Conservation (phyloP, 208 protist species). For the Trypanosoma lewisi region DNA sequence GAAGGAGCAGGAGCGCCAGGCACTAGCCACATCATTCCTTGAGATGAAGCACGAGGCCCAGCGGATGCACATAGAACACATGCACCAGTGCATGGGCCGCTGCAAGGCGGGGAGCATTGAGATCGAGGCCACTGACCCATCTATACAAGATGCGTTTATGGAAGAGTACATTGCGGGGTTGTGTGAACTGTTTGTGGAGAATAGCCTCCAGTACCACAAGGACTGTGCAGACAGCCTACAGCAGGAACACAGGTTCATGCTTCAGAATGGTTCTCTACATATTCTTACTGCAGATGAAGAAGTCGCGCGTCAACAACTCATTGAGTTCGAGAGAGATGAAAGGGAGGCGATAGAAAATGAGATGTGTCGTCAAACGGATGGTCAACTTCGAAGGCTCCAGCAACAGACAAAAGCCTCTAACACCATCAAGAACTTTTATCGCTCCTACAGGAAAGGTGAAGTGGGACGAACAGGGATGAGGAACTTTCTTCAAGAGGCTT, state of each 20-base stretch:
- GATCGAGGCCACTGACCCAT: constrained; percentile 10
- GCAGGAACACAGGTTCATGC: background rate
- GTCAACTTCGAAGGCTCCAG: constrained; percentile 8
- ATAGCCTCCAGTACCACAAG: background rate
- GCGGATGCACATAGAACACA: constrained; percentile 1
- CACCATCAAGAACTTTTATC: constrained; percentile 23
- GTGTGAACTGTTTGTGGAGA: background rate
- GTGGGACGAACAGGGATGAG: constrained; percentile 23
- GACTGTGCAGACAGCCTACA: background rate
- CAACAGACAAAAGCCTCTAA: constrained; percentile 1
- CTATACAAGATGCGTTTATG: background rate
- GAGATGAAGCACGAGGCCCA: background rate
- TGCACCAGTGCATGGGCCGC: background rate
- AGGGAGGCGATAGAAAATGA: constrained; percentile 23
- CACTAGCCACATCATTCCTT: background rate
- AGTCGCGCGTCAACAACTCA: constrained; percentile 14
- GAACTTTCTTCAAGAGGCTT: constrained; percentile 21
- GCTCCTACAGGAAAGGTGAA: constrained; percentile 9
- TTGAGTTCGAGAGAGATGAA: constrained; percentile 18
- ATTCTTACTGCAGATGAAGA: constrained; percentile 7
- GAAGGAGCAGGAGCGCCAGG: constrained; percentile 8
- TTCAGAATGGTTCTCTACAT: background rate
- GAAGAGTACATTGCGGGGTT: background rate
- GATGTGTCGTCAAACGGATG: constrained; percentile 1
- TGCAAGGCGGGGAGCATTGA: constrained; percentile 9